Conservation (phyloP, 257 asterid species). For the Nicotiana tabacum region DNA sequence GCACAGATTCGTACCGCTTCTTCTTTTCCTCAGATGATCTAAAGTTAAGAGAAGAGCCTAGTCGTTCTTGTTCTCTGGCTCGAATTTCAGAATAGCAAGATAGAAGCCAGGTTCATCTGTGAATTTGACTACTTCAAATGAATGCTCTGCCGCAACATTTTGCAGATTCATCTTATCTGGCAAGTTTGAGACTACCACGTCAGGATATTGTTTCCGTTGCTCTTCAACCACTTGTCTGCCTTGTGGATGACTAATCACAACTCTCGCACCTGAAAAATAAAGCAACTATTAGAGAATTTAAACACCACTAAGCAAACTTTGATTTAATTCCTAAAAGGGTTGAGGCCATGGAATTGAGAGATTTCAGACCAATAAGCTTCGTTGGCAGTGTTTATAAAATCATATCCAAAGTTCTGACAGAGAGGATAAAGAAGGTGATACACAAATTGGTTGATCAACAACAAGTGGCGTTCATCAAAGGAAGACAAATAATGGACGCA, state of each 20-base stretch:
- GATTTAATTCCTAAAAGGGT: too few species aligned
- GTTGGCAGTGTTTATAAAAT: too few species aligned
- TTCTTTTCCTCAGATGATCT: neutral
- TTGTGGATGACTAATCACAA: slow-evolving; percentile 75
- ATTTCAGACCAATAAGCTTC: too few species aligned
- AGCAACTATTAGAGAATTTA: neutral
- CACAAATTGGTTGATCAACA: too few species aligned
- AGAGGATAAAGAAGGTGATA: too few species aligned
- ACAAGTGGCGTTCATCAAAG: too few species aligned
- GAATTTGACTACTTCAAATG: slow-evolving; percentile 49
- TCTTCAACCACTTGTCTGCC: slow-evolving; percentile 61
- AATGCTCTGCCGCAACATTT: slow-evolving; percentile 37
- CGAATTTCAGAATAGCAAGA: slow-evolving; percentile 34
- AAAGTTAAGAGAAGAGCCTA: neutral
- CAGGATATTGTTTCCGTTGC: slow-evolving; percentile 53
- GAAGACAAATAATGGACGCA: too few species aligned
- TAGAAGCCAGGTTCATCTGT: slow-evolving; percentile 60
- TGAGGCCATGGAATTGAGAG: too few species aligned
- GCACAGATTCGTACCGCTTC: neutral
- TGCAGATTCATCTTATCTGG: slow-evolving; percentile 45
- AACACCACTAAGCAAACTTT: neutral
- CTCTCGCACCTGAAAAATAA: slow-evolving; percentile 57
- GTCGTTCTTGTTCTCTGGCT: slow-evolving; percentile 6
- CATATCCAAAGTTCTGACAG: too few species aligned
- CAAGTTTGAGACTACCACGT: slow-evolving; percentile 51